These are phyloP conservation scores for Coprinopsis sp. DNA, from an alignment of 768 basidiomycete species.

Conservation along the genomic window DNA sequence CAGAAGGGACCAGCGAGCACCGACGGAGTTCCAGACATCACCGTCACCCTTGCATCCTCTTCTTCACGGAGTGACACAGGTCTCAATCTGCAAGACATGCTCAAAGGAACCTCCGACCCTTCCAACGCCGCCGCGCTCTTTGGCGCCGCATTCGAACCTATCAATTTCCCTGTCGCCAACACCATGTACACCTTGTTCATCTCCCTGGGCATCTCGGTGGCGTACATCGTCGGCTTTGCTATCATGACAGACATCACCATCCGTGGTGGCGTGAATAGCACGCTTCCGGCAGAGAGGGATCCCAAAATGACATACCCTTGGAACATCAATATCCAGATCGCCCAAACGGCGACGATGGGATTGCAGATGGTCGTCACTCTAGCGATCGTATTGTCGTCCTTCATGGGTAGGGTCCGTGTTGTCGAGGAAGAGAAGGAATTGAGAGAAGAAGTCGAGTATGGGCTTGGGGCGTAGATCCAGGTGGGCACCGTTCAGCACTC, in stretches of 20 bases:
- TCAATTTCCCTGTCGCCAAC: constrained; percentile 5
- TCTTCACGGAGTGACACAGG: too few relatives aligned
- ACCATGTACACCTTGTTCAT: constrained; percentile 12
- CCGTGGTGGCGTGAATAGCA: constrained; percentile 18
- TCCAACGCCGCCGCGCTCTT: neutral
- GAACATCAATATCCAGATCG: constrained; percentile 25
- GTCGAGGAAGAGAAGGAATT: constrained; percentile 1
- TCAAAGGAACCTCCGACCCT: too few relatives aligned
- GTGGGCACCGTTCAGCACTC: constrained; percentile 2
- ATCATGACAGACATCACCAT: constrained; percentile 24
- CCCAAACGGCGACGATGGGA: constrained; percentile 21
- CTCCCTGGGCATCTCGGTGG: constrained; percentile 16
- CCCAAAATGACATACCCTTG: constrained; percentile 20
- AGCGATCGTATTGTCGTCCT: constrained; percentile 8
- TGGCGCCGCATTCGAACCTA: neutral
- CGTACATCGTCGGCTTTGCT: constrained; percentile 20
- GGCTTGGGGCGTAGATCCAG: constrained; percentile 7
- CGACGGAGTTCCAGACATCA: neutral
- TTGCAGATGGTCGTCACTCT: constrained; percentile 15
- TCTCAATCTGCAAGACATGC: too few relatives aligned
- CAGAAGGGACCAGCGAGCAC: neutral
- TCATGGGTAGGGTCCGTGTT: constrained; percentile 8
- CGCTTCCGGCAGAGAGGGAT: constrained; percentile 20
- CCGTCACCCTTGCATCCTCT: neutral
- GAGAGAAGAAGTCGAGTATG: constrained; percentile 10